These are phyloP conservation scores for Myriosclerotinia scirpicola DNA, from an alignment of 2,329 filamentous ascomycete genomes.

Conservation along the genomic window DNA sequence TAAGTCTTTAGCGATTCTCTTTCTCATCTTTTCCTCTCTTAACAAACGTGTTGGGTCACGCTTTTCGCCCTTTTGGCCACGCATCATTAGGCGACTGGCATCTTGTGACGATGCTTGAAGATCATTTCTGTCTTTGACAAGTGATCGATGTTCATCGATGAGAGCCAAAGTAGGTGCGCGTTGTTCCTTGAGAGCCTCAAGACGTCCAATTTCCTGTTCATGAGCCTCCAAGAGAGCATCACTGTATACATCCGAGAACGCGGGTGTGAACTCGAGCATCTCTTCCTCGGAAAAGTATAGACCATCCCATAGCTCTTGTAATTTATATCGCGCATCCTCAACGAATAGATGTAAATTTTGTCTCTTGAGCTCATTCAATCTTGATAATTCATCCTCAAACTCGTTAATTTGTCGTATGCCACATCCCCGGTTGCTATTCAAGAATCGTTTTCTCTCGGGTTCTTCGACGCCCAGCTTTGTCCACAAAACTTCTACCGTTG, in stretches of 20 bases:
- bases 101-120: slow-evolving; percentile 90
- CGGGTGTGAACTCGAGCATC: slow-evolving; percentile 96
- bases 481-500: slow-evolving; percentile 84
- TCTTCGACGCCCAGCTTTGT: slow-evolving; percentile 82
- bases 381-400: slow-evolving; percentile 84
- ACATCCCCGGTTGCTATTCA: slow-evolving; percentile 85
- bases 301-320: slow-evolving; percentile 93
- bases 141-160: slow-evolving; percentile 77
- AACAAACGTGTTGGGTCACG: slow-evolving; percentile 92
- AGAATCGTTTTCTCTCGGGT: slow-evolving; percentile 77
- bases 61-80: slow-evolving; percentile 88
- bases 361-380: slow-evolving; percentile 88
- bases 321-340: slow-evolving; percentile 84
- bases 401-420: slow-evolving; percentile 92
- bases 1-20: slow-evolving; percentile 92
- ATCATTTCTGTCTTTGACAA: slow-evolving; percentile 84
- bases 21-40: slow-evolving; percentile 97
- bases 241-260: slow-evolving; percentile 95
- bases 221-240: slow-evolving; percentile 94
- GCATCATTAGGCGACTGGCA: slow-evolving; percentile 86
- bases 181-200: slow-evolving; percentile 82
- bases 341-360: slow-evolving; percentile 96
- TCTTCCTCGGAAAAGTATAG: slow-evolving; percentile 96
- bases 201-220: slow-evolving; percentile 80
- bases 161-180: slow-evolving; percentile 79